Evolutionary conservation across 257 asterid species (phyloP).

Genomic region (Solanum okadae): DNA sequence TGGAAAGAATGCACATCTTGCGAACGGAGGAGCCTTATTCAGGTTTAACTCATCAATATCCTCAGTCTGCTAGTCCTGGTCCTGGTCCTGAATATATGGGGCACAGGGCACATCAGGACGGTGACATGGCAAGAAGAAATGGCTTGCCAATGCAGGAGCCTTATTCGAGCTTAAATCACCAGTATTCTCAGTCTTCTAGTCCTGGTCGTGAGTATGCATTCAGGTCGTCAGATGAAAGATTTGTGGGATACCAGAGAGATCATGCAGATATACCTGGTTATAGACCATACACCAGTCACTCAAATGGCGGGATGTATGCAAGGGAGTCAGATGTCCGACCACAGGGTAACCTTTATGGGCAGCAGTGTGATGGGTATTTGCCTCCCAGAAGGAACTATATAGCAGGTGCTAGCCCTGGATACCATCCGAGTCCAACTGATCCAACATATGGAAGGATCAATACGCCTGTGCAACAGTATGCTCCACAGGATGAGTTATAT

Average conservation of each 20-base stretch:
- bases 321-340: conserved; percentile 14
- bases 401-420: conserved; percentile 1
- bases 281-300: conserved; percentile 1
- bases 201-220: conserved; percentile 21
- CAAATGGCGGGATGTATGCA: conserved; percentile 14
- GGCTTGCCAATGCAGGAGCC: conserved; percentile 13
- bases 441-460: conserved; percentile 13
- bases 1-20: conserved; percentile 16
- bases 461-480: conserved; percentile 39
- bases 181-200: conserved; percentile 8
- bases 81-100: conserved; percentile 21
- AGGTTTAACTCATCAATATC: conserved; percentile 12
- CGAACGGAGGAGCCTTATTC: conserved; percentile 15
- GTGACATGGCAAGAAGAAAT: conserved; percentile 20
- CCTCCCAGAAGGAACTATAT: conserved; percentile 1
- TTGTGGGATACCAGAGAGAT: conserved; percentile 13
- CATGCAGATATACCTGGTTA: conserved; percentile 2
- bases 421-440: conserved; percentile 5
- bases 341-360: conserved; percentile 10
- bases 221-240: conserved; percentile 9
- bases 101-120: neutral
- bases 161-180: conserved; percentile 7
- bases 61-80: conserved; percentile 14
- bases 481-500: conserved; percentile 36
- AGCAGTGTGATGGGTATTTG: conserved; percentile 9